These are phyloP conservation scores for Aureobasidium uvarum DNA, from an alignment of 2,329 filamentous ascomycete species.

Conservation along the genomic window DNA sequence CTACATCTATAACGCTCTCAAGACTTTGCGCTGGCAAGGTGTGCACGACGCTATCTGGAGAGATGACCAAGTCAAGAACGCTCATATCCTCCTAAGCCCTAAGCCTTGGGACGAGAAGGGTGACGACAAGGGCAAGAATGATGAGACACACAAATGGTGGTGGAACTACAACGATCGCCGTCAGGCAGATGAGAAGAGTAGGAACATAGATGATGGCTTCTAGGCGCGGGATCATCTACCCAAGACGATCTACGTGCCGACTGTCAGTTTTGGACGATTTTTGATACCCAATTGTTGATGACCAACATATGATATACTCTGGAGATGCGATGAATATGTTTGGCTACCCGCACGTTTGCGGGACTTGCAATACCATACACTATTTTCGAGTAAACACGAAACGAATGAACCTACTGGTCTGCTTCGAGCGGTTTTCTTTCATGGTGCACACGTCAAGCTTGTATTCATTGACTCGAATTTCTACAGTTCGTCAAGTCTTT, in stretches of 20 bases:
- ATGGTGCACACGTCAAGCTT: neutral
- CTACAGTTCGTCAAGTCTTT: neutral
- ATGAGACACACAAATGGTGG: slow-evolving; percentile 59
- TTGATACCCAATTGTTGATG: slow-evolving; percentile 9
- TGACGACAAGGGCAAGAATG: slow-evolving; percentile 42
- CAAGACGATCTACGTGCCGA: neutral
- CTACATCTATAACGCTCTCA: slow-evolving; percentile 62
- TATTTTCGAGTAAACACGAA: neutral
- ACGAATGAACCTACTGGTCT: neutral
- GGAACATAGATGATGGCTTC: slow-evolving; percentile 54
- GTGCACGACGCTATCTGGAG: slow-evolving; percentile 61
- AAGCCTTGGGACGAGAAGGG: slow-evolving; percentile 62
- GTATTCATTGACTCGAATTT: neutral
- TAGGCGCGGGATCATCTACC: slow-evolving; percentile 32
- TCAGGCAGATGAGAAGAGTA: slow-evolving; percentile 48
- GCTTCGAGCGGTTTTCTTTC: neutral
- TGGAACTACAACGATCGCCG: slow-evolving; percentile 53
- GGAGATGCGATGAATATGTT: neutral
- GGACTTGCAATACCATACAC: neutral
- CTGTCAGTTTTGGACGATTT: slow-evolving; percentile 1
- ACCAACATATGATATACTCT: neutral
- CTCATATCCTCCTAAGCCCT: slow-evolving; percentile 61
- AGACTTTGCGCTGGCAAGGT: slow-evolving; percentile 56
- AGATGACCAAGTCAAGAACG: slow-evolving; percentile 60
- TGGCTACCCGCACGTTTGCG: no score